Conservation (phyloP, 257 asterid species). For the Paraleonurus japonicus region DNA sequence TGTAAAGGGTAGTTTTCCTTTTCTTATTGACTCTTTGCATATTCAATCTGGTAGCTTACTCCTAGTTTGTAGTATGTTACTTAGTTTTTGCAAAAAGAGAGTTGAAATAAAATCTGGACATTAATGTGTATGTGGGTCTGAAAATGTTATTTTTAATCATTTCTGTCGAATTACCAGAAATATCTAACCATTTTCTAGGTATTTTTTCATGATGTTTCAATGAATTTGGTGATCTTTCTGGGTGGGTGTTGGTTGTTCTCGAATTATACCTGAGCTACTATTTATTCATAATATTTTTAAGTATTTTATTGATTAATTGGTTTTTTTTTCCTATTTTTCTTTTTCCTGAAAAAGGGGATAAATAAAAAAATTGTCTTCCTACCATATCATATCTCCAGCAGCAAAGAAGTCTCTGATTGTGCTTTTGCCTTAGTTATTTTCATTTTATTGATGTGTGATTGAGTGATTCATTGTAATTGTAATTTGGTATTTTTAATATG, state of each 20-base stretch:
- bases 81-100: slow-evolving; percentile 1
- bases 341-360: not conserved
- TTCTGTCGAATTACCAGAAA: slow-evolving; percentile 9
- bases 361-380: not conserved
- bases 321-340: not conserved
- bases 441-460: not conserved
- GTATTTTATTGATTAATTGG: slow-evolving; percentile 3
- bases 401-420: slow-evolving; percentile 20
- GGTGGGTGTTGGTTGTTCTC: slow-evolving; percentile 18
- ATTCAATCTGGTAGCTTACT: not conserved
- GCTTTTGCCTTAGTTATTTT: not conserved
- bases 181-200: not conserved
- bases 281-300: not conserved
- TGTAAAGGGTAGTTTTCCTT: slow-evolving; percentile 35
- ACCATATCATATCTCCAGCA: slow-evolving; percentile 17
- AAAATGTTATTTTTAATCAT: not conserved
- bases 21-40: slow-evolving; percentile 10
- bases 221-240: slow-evolving; percentile 20
- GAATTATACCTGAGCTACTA: not conserved
- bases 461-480: slow-evolving; percentile 3
- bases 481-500: not conserved
- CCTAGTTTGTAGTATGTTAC: not conserved
- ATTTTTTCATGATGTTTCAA: slow-evolving; percentile 17
- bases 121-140: slow-evolving; percentile 16
- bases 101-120: slow-evolving; percentile 1